Evolutionary conservation across 805 yeast genomes (phyloP).

Genomic region (Pichia nakasei): DNA sequence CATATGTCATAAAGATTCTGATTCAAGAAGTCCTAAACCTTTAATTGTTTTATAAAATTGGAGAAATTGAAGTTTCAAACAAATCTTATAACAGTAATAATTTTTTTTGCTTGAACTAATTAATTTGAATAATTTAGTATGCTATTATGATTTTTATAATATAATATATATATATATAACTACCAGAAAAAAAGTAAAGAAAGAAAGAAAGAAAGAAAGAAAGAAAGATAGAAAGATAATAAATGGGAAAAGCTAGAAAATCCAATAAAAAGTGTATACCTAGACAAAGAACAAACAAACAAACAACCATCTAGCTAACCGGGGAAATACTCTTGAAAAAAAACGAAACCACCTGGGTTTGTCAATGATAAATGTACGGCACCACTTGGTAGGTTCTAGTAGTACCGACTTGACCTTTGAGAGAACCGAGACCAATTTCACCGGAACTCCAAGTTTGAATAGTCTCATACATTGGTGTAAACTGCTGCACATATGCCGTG

Average conservation of each 20-base stretch:
- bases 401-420: constrained; percentile 60
- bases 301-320: too few relatives aligned
- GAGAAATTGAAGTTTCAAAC: too few relatives aligned
- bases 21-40: constrained; percentile 24
- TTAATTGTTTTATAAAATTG: constrained; percentile 15
- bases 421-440: constrained; percentile 66
- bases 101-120: background rate
- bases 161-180: background rate
- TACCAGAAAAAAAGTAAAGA: too few relatives aligned
- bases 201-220: too few relatives aligned
- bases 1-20: constrained; percentile 50
- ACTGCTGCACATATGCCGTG: constrained; percentile 44
- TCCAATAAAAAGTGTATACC: background rate
- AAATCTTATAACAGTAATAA: too few relatives aligned
- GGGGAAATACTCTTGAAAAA: too few relatives aligned
- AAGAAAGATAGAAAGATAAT: too few relatives aligned
- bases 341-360: too few relatives aligned
- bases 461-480: constrained; percentile 33
- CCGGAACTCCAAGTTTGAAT: constrained; percentile 49
- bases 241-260: background rate
- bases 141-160: background rate
- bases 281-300: too few relatives aligned
- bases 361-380: background rate
- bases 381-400: constrained; percentile 33
- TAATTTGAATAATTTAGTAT: background rate